Conservation (phyloP, 75 land plant species). For the Gnetum montanum region DNA sequence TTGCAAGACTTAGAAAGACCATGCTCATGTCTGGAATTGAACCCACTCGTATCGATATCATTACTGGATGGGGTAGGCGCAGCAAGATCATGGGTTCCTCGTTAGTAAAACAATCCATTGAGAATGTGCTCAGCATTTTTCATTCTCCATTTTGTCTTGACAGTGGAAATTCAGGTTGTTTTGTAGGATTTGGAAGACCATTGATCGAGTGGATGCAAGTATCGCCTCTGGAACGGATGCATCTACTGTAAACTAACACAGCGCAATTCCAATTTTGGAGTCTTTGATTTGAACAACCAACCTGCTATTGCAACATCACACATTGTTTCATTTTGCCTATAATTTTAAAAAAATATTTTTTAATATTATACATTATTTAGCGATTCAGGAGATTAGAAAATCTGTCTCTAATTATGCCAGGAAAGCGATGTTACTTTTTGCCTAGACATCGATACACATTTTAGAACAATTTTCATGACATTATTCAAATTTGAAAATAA, state of each 20-base stretch:
- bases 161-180: conserved; percentile 81
- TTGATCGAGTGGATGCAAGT: conserved; percentile 65
- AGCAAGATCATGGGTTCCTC: conserved; percentile 90
- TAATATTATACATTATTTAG: too few species aligned
- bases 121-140: conserved; percentile 56
- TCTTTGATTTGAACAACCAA: too few species aligned
- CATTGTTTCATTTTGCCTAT: too few species aligned
- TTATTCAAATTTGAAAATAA: too few species aligned
- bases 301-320: too few species aligned
- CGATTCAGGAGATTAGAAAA: too few species aligned
- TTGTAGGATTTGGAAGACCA: conserved; percentile 78
- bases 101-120: conserved; percentile 77
- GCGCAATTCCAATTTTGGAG: background rate
- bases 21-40: conserved; percentile 55
- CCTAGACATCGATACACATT: too few species aligned
- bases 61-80: conserved; percentile 95
- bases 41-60: conserved; percentile 74
- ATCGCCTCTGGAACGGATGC: conserved; percentile 75
- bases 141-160: conserved; percentile 80
- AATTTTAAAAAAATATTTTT: too few species aligned
- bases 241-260: conserved; percentile 35
- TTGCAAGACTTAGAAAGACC: conserved; percentile 48
- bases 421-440: too few species aligned
- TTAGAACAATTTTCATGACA: too few species aligned
- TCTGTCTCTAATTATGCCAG: too few species aligned